phyloP scores from a whole-genome alignment of 495 filamentous ascomycete species.

The Podospora fimiseda region DNA sequence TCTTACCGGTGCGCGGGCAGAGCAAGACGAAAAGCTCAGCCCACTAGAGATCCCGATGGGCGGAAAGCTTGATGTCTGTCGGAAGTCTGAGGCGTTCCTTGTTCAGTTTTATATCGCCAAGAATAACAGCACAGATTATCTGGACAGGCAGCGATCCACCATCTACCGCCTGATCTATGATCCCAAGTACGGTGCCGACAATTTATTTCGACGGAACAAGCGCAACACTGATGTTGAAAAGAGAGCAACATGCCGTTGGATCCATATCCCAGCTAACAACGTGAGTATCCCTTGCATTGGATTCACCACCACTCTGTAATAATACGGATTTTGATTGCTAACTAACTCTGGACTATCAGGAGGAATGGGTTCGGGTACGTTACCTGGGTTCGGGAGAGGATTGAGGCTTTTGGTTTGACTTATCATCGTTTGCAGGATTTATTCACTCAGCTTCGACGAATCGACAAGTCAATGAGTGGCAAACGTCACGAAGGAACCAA shows the following conservation, averaged over 20 bases:
- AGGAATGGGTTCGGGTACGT: constrained; percentile 1
- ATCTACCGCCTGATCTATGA: not conserved
- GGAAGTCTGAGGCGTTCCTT: not conserved
- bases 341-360: not conserved
- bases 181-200: not conserved
- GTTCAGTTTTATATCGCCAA: constrained; percentile 2
- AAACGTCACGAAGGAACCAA: not conserved
- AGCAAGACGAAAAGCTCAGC: not conserved
- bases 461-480: not conserved
- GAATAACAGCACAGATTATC: not conserved
- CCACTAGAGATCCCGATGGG: not conserved
- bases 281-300: not conserved
- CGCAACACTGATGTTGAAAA: not conserved
- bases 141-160: not conserved
- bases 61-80: not conserved
- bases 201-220: not conserved
- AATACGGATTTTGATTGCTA: not conserved
- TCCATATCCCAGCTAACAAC: constrained; percentile 7
- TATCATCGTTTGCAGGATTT: constrained; percentile 2
- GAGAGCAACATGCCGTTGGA: constrained; percentile 4
- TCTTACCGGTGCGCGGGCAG: not conserved
- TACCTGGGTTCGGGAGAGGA: no score
- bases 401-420: no score
- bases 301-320: no score
- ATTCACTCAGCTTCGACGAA: not conserved